Percentiles rank a stretch among this genome's conserved stretches.
Evolutionary conservation across 345 rosid genomes (phyloP).

Genomic region (Erucastrum elatum): DNA sequence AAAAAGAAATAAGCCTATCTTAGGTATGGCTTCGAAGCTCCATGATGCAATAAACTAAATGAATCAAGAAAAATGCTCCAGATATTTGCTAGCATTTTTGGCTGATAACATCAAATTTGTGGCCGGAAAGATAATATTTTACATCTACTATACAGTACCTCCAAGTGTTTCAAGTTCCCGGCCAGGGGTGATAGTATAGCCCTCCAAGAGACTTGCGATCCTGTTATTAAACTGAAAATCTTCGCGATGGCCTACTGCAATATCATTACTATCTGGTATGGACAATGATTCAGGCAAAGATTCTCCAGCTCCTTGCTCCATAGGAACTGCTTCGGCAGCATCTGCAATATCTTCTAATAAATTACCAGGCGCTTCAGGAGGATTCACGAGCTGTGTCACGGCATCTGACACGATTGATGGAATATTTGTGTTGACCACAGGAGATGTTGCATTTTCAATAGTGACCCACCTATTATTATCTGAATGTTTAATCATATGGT

Average conservation of each 20-base stretch:
- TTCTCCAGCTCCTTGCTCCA: constrained; percentile 44
- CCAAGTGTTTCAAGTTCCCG: constrained; percentile 76
- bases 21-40: constrained; percentile 18
- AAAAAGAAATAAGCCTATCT: constrained; percentile 1
- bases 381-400: constrained; percentile 72
- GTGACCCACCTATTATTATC: constrained; percentile 94
- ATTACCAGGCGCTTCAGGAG: constrained; percentile 99
- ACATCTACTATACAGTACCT: constrained; percentile 51
- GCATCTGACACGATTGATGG: constrained; percentile 55
- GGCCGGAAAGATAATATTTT: constrained; percentile 3
- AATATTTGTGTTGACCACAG: constrained; percentile 54
- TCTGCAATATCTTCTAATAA: constrained; percentile 64
- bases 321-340: constrained; percentile 40
- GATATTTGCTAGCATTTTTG: neutral
- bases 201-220: constrained; percentile 71
- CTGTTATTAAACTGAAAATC: constrained; percentile 73
- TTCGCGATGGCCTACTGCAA: constrained; percentile 42
- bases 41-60: constrained; percentile 19
- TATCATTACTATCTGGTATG: constrained; percentile 31
- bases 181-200: constrained; percentile 63
- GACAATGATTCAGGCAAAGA: constrained; percentile 33
- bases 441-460: constrained; percentile 95
- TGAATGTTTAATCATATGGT: constrained; percentile 87
- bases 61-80: constrained; percentile 10
- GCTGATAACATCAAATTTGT: constrained; percentile 10